phyloP scores from a whole-genome alignment of 1,284 basidiomycete genomes.

The Lignosus rhinocerotis region DNA sequence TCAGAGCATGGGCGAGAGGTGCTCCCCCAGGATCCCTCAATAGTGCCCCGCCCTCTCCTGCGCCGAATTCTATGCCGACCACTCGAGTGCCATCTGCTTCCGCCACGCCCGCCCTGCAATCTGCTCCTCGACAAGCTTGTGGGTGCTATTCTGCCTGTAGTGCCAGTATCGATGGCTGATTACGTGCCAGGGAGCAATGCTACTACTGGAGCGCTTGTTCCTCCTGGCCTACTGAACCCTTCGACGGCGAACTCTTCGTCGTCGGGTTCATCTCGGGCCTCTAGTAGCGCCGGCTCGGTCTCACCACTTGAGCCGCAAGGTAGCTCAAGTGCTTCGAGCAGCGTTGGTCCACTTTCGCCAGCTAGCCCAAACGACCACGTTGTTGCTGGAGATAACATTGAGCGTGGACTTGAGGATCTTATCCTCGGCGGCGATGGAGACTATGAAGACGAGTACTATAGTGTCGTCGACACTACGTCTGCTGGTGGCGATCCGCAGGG shows the following conservation, averaged over 20 bases:
- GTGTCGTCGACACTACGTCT: not conserved
- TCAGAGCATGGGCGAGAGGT: constrained; percentile 4
- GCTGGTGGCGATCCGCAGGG: not conserved
- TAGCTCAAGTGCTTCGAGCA: not conserved
- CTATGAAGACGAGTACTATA: constrained; percentile 10
- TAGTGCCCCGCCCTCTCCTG: not conserved
- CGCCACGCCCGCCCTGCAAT: not conserved
- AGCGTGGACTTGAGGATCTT: constrained; percentile 1
- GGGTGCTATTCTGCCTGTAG: not conserved
- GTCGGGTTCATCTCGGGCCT: not conserved
- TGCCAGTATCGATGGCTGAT: not conserved
- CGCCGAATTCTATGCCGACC: not conserved
- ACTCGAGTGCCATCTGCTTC: not conserved
- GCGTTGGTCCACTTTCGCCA: not conserved
- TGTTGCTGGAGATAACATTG: not conserved
- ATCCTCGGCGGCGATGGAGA: constrained; percentile 6
- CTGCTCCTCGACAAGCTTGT: constrained; percentile 3
- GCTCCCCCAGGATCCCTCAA: not conserved
- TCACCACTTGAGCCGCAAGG: not conserved
- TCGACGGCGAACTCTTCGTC: not conserved
- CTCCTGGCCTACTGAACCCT: not conserved
- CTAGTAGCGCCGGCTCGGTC: not conserved
- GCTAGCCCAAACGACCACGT: not conserved
- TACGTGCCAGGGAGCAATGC: not conserved
- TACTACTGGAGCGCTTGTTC: not conserved